Base-by-base conservation (phyloP, 441 rosid species). In the Manihot esculenta region DNA sequence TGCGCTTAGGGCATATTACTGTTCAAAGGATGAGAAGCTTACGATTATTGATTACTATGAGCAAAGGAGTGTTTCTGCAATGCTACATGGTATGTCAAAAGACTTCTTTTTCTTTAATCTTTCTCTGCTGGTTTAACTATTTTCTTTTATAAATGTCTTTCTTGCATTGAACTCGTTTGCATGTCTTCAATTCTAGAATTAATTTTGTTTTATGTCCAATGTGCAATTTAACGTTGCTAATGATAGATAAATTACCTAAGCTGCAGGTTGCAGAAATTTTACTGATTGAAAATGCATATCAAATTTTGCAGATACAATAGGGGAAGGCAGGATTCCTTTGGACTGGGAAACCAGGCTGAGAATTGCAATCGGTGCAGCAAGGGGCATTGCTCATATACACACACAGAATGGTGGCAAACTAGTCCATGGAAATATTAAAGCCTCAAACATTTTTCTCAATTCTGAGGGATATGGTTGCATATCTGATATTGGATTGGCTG, bases 11-110 rank as follows among this genome's bases (percentile, higher is more conserved):
- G 99, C 98, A 15, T 94, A 90, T 81, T 92, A 86, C 73, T 86
- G 86, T 72, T 89, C 99, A 13, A 92, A 92, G 74, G 99, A 94
- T 74, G 94, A 94, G 86, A 94, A 88, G 83, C 92, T 94, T 49
- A 78, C 88, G 71, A 92, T 94, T 5, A 84, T 84, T 44, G 98
- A 92, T 78, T 90, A 80, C 74, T 82, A 79, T 56, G 72, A 83
- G 11, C 74, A 49, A 6, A 87, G 94, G 66, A 89, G 97, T 45
- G 83, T 89, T 30, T 87, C 92, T 49, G 72, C 83, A 62, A 74
- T 83, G 79, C 72, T 94, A 47, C 97, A 92, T 70, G 93, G 99
- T 92, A 83, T 41, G 84, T 64, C 41, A 15, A 77, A 67, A 44
- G 47, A 64, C 58, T 5, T 68, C 42, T 33, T 64, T 11, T 8